A percentile compares a stretch with the other conserved stretches of the same genome.
Evolutionary conservation across 805 yeast species (phyloP).

Genomic region (Saccharomycopsis sp.): DNA sequence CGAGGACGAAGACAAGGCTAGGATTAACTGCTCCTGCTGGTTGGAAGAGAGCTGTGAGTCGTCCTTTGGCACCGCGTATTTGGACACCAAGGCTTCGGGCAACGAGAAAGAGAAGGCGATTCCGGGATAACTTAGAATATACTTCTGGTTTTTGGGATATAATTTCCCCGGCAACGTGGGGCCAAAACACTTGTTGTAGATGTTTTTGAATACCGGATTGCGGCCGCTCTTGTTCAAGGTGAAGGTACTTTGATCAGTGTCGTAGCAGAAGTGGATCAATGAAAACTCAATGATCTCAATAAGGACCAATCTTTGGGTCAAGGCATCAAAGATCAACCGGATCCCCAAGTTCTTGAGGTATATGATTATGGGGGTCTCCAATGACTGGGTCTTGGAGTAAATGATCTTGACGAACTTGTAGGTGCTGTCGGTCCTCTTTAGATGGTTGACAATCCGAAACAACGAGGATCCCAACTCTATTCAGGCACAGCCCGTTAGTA

Average conservation of each 20-base stretch:
- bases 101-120: conserved; percentile 31
- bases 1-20: neutral
- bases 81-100: neutral
- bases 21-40: conserved; percentile 9
- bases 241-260: neutral
- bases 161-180: conserved; percentile 51
- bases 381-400: conserved; percentile 7
- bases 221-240: conserved; percentile 8
- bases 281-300: conserved; percentile 17
- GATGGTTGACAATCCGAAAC: conserved; percentile 14
- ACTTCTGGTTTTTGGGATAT: conserved; percentile 26
- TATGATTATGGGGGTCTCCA: conserved; percentile 16
- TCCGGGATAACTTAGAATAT: conserved; percentile 46
- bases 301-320: conserved; percentile 9
- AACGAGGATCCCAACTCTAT: conserved; percentile 14
- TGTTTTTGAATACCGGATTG: conserved; percentile 29
- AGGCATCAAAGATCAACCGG: conserved; percentile 15
- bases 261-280: conserved; percentile 11
- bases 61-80: neutral
- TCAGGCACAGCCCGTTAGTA: neutral
- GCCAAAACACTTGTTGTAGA: conserved; percentile 49
- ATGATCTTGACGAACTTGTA: conserved; percentile 8
- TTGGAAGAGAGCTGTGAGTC: neutral
- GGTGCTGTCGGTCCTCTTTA: conserved; percentile 3
- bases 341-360: conserved; percentile 16